Evolutionary conservation across 2,329 filamentous ascomycete genomes (phyloP), one percentile per base, ranked within the genome.

Genomic region (Pyricularia pennisetigena): DNA sequence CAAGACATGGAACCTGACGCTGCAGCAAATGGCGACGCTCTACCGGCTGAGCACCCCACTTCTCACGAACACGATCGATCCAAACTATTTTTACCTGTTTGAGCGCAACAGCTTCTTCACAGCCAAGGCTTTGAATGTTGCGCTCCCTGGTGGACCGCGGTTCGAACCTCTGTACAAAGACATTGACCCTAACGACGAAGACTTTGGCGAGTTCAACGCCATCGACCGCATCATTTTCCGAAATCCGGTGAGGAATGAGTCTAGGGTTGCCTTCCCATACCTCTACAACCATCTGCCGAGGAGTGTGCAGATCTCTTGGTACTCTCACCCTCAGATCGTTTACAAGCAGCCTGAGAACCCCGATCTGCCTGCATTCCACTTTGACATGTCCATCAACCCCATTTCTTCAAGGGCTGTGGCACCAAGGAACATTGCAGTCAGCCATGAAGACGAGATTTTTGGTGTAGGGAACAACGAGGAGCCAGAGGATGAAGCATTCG

Each of bases 181-280:
- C 74, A 94, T 99, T 70, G 94, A 99, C 77, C 95, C 95, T 1
- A 99, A 99, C 74, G 94, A 98, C 73, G 95, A 99, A 78, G 95
- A 99, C 76, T 99, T 99, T 79, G 95, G 95, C 79, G 95, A 99
- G 79, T 99, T 99, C 84, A 99, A 99, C 76, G 95, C 95, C 41
- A 99, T 99, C 74, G 95, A 99, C 75, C 92, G 96, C 73, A 99
- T 99, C 79, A 99, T 99, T 73, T 99, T 99, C 85, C 91, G 95
- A 72, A 90, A 91, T 64, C 94, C 94, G 0, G 96, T 98, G 72
- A 89, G 94, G 73, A 99, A 94, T 9, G 95, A 99, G 79, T 97
- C 96, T 75, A 89, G 94, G 64, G 95, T 99, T 62, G 93, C 93
- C 0, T 98, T 92, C 77, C 95, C 95, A 0, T 97, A 90, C 77